Evolutionary conservation across 805 yeast species (phyloP).

Genomic region (Saccharomycopsis babjevae): DNA sequence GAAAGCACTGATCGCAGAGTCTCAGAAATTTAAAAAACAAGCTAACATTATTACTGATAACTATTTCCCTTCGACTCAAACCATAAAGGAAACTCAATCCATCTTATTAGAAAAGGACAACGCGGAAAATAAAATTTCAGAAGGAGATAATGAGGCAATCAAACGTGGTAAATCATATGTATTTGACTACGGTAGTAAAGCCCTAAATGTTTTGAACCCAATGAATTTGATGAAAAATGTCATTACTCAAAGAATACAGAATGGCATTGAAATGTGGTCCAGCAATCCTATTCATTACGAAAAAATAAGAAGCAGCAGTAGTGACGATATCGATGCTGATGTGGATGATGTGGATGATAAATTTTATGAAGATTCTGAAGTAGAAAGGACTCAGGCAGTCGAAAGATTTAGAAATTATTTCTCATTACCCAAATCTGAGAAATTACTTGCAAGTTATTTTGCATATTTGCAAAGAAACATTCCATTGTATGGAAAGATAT

Average conservation of each 20-base stretch:
- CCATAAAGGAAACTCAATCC: not conserved
- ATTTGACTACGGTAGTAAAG: constrained; percentile 3
- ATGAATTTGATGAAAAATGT: constrained; percentile 10
- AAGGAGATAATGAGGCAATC: not conserved
- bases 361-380: constrained; percentile 35
- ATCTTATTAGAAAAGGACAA: not conserved
- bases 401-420: constrained; percentile 57
- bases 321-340: constrained; percentile 25
- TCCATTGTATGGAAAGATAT: constrained; percentile 78
- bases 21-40: not conserved
- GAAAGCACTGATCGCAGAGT: not conserved
- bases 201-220: constrained; percentile 12
- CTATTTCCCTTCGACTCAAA: constrained; percentile 6
- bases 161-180: constrained; percentile 1
- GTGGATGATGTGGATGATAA: constrained; percentile 32
- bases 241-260: constrained; percentile 13
- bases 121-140: not conserved
- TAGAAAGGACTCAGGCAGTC: constrained; percentile 38
- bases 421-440: constrained; percentile 42
- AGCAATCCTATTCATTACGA: constrained; percentile 56
- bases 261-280: constrained; percentile 42
- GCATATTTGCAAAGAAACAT: constrained; percentile 58
- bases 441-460: constrained; percentile 57
- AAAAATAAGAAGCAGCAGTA: constrained; percentile 23
- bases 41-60: constrained; percentile 3